Percentiles rank a stretch among this genome's conserved stretches.
Conservation (phyloP, 345 rosid species). For the Pistacia integerrima region DNA sequence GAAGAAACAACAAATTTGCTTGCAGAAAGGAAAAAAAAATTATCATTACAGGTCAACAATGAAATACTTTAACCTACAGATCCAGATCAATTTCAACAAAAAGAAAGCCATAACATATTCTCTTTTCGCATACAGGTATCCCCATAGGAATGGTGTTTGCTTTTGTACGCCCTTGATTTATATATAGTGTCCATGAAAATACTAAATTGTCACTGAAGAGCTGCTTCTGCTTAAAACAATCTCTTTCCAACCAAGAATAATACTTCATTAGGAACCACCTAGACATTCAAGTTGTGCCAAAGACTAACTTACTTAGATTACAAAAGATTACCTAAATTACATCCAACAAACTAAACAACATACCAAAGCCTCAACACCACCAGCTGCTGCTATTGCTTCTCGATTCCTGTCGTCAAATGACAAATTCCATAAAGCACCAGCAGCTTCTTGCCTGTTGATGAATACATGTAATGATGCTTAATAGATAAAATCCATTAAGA, state of each 20-base stretch:
- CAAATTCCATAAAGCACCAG: constrained; percentile 85
- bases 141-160: not conserved
- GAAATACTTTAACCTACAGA: not conserved
- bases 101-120: not conserved
- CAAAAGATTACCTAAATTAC: not conserved
- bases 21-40: not conserved
- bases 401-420: constrained; percentile 81
- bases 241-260: not conserved
- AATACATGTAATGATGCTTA: constrained; percentile 11
- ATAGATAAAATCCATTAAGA: not conserved
- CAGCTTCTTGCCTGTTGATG: constrained; percentile 72
- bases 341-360: constrained; percentile 18
- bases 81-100: not conserved
- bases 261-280: not conserved
- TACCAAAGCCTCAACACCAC: constrained; percentile 94
- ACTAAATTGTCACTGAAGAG: not conserved
- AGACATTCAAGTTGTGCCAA: not conserved
- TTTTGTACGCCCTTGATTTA: not conserved
- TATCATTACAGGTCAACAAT: not conserved
- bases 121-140: not conserved
- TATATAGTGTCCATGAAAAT: not conserved
- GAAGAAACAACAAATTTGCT: not conserved
- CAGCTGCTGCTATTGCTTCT: constrained; percentile 81
- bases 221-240: not conserved
- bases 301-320: not conserved